These are phyloP conservation scores for Solanum corneliomulleri DNA, from an alignment of 257 asterid genomes.

Conservation along the genomic window DNA sequence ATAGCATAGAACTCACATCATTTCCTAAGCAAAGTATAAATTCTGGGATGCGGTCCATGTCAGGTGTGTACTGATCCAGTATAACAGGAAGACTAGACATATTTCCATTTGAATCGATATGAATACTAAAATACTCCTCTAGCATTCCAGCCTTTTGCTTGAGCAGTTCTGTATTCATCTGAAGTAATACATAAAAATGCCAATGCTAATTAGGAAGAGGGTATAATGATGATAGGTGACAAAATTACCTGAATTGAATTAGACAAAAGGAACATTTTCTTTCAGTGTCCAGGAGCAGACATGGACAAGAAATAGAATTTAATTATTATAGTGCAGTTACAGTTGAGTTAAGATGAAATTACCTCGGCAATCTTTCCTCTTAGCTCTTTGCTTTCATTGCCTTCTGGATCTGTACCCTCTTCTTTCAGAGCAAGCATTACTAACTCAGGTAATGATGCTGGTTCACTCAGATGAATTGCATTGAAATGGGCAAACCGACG, in stretches of 20 bases:
- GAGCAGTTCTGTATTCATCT: slow-evolving; percentile 72
- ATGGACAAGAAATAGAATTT: not conserved
- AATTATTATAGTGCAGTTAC: not conserved
- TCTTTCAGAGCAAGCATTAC: slow-evolving; percentile 76
- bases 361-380: slow-evolving; percentile 80
- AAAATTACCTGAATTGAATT: not conserved
- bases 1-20: slow-evolving; percentile 53
- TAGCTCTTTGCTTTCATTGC: slow-evolving; percentile 51
- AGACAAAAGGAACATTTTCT: not conserved
- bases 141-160: slow-evolving; percentile 74
- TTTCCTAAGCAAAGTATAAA: slow-evolving; percentile 89
- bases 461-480: slow-evolving; percentile 87
- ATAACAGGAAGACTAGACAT: slow-evolving; percentile 81
- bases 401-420: slow-evolving; percentile 57
- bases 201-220: not conserved
- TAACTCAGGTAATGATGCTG: slow-evolving; percentile 66
- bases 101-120: slow-evolving; percentile 58
- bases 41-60: slow-evolving; percentile 95
- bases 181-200: not conserved
- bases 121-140: slow-evolving; percentile 73
- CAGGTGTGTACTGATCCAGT: slow-evolving; percentile 96
- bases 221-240: not conserved
- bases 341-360: slow-evolving; percentile 11
- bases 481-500: slow-evolving; percentile 86
- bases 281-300: not conserved